Evolutionary conservation across 2,329 filamentous ascomycete species (phyloP).

Genomic region (Pseudogymnoascus sp.): DNA sequence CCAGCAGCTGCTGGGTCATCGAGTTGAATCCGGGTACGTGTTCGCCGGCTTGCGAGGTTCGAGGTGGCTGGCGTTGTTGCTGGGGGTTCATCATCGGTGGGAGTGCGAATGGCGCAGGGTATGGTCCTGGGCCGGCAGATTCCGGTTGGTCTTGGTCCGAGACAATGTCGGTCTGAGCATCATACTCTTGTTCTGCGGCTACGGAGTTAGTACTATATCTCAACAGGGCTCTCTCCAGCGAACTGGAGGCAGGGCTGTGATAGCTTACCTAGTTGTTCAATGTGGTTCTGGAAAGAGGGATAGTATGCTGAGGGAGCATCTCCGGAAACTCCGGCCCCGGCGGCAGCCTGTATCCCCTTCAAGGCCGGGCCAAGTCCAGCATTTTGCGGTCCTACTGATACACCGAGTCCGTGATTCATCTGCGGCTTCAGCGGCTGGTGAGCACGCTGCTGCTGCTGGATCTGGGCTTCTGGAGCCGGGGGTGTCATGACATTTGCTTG

Average conservation of each 20-base stretch:
- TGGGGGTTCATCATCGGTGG: conserved; percentile 27
- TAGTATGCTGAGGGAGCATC: conserved; percentile 54
- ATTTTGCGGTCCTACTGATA: conserved; percentile 18
- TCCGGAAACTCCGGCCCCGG: conserved; percentile 30
- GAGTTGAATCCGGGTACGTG: background rate
- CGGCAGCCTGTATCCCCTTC: conserved; percentile 24
- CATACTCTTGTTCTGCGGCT: conserved; percentile 90
- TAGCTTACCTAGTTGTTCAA: conserved; percentile 88
- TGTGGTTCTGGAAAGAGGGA: conserved; percentile 85
- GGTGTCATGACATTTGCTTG: conserved; percentile 54
- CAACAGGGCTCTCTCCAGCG: conserved; percentile 47
- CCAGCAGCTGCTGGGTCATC: conserved; percentile 39
- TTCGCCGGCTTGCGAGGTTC: conserved; percentile 33
- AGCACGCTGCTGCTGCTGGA: conserved; percentile 39
- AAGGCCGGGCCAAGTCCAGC: conserved; percentile 19
- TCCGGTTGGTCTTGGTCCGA: conserved; percentile 69
- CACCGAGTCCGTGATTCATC: conserved; percentile 9
- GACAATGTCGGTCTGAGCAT: conserved; percentile 79
- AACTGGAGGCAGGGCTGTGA: conserved; percentile 40
- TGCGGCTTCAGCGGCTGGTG: conserved; percentile 33
- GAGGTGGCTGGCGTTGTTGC: conserved; percentile 17
- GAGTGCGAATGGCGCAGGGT: conserved; percentile 48
- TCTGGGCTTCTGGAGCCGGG: conserved; percentile 46
- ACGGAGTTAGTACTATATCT: conserved; percentile 59
- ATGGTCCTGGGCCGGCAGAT: conserved; percentile 59